Conservation (phyloP, 441 rosid genomes). For the Pelargonium australe region DNA sequence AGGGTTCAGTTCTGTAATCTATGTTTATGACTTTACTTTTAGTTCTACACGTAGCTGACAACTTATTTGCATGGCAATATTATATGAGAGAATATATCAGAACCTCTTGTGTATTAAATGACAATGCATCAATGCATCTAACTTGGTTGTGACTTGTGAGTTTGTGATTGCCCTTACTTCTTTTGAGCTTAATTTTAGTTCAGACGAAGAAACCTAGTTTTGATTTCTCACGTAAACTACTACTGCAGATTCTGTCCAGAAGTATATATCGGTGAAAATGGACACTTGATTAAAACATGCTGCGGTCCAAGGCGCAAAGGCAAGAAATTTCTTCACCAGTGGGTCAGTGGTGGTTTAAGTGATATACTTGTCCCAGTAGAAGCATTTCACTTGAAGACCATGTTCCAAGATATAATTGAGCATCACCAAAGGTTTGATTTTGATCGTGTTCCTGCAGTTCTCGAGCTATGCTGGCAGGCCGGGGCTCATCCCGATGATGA, state of each 20-base stretch:
- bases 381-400: constrained; percentile 46
- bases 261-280: constrained; percentile 64
- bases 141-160: background rate
- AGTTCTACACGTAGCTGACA: background rate
- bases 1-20: background rate
- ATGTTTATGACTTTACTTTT: background rate
- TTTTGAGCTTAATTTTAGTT: background rate
- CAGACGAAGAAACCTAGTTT: background rate
- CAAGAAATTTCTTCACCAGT: constrained; percentile 66
- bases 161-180: background rate
- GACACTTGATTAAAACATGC: constrained; percentile 75
- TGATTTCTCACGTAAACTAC: background rate
- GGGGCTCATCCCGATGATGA: constrained; percentile 43
- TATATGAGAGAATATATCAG: background rate
- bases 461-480: constrained; percentile 80
- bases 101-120: background rate
- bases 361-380: constrained; percentile 66
- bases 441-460: constrained; percentile 64
- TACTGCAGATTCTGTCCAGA: constrained; percentile 70
- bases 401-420: constrained; percentile 53
- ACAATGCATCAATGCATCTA: background rate
- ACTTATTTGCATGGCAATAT: background rate
- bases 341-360: constrained; percentile 58
- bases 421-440: constrained; percentile 68
- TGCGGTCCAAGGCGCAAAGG: constrained; percentile 49